Base-by-base conservation (phyloP, 2,329 filamentous ascomycete species). In the Ceratocystis papillata region DNA sequence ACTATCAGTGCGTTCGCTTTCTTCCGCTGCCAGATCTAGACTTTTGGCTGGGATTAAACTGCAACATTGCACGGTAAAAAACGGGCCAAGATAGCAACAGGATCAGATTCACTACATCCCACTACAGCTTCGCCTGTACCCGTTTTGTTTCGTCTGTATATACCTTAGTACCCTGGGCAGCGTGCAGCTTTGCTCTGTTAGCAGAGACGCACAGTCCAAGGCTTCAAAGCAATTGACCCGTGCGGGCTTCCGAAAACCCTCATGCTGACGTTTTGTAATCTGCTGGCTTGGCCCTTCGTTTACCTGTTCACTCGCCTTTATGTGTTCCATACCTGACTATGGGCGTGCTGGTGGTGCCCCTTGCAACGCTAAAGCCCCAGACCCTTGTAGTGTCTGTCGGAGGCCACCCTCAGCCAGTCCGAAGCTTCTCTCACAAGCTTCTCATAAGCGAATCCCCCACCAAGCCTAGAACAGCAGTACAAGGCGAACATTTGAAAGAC, bases 1-100 rank as follows among this genome's bases (percentile, higher is more conserved):
- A 59, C n/a, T n/a, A 59, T 63, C 61, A 63, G 61, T 63, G 61
- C 61, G 61, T 20, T 63, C 61, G 61, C 61, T 48, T 63, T 63
- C 61, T 63, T 41, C 61, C 61, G 61, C 61, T 63, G 44, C 61
- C 55, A 59, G 55, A 59, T 59, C 55, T 15, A 33, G 55, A 33
- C 55, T 33, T 15, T n/a, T 59, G 55, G 55, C 55, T 59, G 55
- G 55, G 55, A 59, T 59, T 59, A 59, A 37, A 59, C 55, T 59
- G 55, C 55, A 59, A 59, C 55, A 59, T 30, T 59, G 55, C 55
- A n/a, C 6, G 55, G 55, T 59, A 59, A 59, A 33, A 59, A 59
- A 59, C 53, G 53, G 55, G 55, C 55, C 25, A 37, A 59, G 25
- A 59, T 30, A 37, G 55, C 55, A 6, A 37, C 8, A 59, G 55